Evolutionary conservation across 352 stramenopile species (phyloP), one percentile per base, ranked within the genome.

Genomic region (Phytophthora fragariae): DNA sequence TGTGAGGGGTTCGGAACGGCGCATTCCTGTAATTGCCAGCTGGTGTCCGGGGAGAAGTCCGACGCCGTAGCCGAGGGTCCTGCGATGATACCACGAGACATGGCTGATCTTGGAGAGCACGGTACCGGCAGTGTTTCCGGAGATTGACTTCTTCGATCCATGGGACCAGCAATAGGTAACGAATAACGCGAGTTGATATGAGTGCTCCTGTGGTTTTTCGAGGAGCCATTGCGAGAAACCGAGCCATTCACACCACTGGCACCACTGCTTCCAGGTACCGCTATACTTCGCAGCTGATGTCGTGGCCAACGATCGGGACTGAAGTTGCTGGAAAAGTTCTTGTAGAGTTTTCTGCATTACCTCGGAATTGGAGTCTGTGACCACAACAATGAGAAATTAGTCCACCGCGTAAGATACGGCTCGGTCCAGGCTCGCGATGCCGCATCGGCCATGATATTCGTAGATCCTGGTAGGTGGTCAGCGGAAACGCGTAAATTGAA

Each of bases 401-500:
- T 57, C 55, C 67, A 70, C 0, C 7, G 50, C 1, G 19, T 55
- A 21, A 11, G 10, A 31, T 62, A 21, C 12, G 67, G 60, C 17
- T 74, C 60, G 19, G 11, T 46, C 61, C 68, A 73, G 1, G 60
- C 53, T 21, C 71, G 12, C 0, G 71, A 82, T 1, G 65, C 66
- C 2, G 65, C 56, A 57, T 77, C 72, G 0, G 71, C 72, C 76
- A 80, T 73, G 35, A 41, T 41, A 77, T 21, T 2, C 65, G 19
- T 2, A 77, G 56, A 0, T 68, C 63, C 24, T 1, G 24, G 24
- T 27, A 27, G 24, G 24, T 27, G 24, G 24, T 27, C 24, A 27
- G 24, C 24, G 24, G 27, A 73, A 58, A 0, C 61, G 10, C 0
- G 44, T 69, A 58, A 27, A 27, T 27, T 27, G 24, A 27, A 27